phyloP scores from a whole-genome alignment of 2,329 filamentous ascomycete genomes.

The Pseudocercospora cruenta region DNA sequence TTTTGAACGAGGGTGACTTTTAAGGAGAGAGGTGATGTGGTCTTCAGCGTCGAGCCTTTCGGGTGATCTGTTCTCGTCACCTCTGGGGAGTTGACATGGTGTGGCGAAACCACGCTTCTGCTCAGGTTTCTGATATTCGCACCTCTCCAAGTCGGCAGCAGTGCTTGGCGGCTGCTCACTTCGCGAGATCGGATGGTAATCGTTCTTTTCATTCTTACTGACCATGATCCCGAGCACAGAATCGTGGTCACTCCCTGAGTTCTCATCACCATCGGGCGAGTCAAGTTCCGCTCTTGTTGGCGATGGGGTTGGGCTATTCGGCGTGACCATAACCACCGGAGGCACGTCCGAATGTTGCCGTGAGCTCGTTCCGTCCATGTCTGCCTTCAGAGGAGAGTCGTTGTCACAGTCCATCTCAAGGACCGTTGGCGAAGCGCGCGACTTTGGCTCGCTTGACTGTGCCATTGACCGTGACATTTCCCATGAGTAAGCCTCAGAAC shows the following conservation, averaged over 20 bases:
- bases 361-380: neutral
- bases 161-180: neutral
- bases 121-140: neutral
- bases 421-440: neutral
- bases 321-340: neutral
- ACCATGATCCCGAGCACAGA: neutral
- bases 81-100: neutral
- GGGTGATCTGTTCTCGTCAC: neutral
- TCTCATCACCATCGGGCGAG: neutral
- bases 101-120: neutral
- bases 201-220: neutral
- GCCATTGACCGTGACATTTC: neutral
- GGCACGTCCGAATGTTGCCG: neutral
- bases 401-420: neutral
- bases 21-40: neutral
- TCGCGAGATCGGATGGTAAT: neutral
- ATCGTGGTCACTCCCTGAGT: neutral
- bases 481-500: neutral
- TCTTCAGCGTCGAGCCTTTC: neutral
- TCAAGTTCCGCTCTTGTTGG: neutral
- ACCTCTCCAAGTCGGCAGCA: neutral
- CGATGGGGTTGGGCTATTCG: neutral
- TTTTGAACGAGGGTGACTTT: neutral
- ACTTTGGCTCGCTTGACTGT: neutral
- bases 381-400: neutral